Evolutionary conservation across 768 basidiomycete genomes (phyloP).

Genomic region (Sporobolomyces phaffii): DNA sequence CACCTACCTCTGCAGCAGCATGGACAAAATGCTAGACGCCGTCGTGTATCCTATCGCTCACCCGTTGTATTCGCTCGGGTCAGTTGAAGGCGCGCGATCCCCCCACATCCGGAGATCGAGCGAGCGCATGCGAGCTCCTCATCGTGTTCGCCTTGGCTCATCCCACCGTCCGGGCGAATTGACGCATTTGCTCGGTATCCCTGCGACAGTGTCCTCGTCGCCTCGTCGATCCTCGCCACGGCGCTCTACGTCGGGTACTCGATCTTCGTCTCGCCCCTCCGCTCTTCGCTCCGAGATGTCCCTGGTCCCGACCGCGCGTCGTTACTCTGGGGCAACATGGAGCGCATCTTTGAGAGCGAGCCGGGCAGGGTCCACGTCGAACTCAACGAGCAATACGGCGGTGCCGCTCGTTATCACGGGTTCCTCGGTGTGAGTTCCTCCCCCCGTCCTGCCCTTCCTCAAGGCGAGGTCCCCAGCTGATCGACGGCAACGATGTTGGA

Average conservation of each 20-base stretch:
- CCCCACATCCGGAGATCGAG: neutral
- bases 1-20: too few relatives aligned
- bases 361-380: slow-evolving; percentile 55
- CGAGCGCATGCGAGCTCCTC: too few relatives aligned
- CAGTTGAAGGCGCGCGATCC: neutral
- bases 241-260: neutral
- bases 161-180: neutral
- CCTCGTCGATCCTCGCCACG: neutral
- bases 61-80: neutral
- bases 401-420: slow-evolving; percentile 56
- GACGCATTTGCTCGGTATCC: neutral
- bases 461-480: too few relatives aligned
- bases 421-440: slow-evolving; percentile 54
- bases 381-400: slow-evolving; percentile 57
- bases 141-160: neutral
- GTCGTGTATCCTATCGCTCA: neutral
- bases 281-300: slow-evolving; percentile 6
- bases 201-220: neutral
- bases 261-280: slow-evolving; percentile 6
- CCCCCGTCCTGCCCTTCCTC: too few relatives aligned
- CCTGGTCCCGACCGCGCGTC: slow-evolving; percentile 6
- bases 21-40: too few relatives aligned
- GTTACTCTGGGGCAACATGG: slow-evolving; percentile 14
- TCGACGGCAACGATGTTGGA: too few relatives aligned
- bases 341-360: neutral